Percentiles rank a stretch among this genome's conserved stretches.
These are phyloP conservation scores for Rutstroemia sp. DNA, from an alignment of 2,329 filamentous ascomycete species.

Conservation along the genomic window DNA sequence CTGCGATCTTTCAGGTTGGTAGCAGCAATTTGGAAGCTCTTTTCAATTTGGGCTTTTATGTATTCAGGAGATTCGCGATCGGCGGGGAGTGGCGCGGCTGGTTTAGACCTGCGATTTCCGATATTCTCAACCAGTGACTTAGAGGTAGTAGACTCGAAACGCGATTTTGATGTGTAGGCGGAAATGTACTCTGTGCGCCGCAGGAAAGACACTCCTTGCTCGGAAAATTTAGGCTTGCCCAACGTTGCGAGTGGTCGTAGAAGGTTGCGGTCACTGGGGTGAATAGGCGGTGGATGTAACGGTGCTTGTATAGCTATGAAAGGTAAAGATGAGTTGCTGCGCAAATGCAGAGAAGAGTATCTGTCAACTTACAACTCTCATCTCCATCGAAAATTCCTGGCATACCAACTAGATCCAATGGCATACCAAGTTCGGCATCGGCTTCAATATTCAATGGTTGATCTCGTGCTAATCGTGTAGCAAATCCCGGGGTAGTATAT, in stretches of 20 bases:
- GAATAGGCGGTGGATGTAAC: constrained; percentile 60
- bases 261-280: constrained; percentile 78
- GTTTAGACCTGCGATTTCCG: constrained; percentile 32
- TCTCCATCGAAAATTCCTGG: constrained; percentile 93
- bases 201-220: constrained; percentile 82
- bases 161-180: constrained; percentile 38
- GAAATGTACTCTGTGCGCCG: constrained; percentile 94
- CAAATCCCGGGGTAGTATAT: constrained; percentile 86
- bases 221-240: constrained; percentile 72
- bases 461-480: constrained; percentile 79
- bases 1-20: constrained; percentile 46
- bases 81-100: constrained; percentile 35
- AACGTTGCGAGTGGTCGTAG: constrained; percentile 77
- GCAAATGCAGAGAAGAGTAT: constrained; percentile 2
- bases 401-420: constrained; percentile 88
- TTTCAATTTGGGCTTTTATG: constrained; percentile 62
- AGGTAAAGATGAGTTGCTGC: constrained; percentile 18
- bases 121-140: constrained; percentile 40
- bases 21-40: constrained; percentile 49
- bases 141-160: constrained; percentile 45
- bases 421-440: constrained; percentile 97
- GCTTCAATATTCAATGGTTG: constrained; percentile 95
- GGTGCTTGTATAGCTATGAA: constrained; percentile 71
- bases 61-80: constrained; percentile 56
- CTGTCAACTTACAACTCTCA: constrained; percentile 65